Evolutionary conservation across 2,329 filamentous ascomycete genomes (phyloP), one percentile per base, ranked within the genome.

Genomic region (Ceratocystis variospora): DNA sequence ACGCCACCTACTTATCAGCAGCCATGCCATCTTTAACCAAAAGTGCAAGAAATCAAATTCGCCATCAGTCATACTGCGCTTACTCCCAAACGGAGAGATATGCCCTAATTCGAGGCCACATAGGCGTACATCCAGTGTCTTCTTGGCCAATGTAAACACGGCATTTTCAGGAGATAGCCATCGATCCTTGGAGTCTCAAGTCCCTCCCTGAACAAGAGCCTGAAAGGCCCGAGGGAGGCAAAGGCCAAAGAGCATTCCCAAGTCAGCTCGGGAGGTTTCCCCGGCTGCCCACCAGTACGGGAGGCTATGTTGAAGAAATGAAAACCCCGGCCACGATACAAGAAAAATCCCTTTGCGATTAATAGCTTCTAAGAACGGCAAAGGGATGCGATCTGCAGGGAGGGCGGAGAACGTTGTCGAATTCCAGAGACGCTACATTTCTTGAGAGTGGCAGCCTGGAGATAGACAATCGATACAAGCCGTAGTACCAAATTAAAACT

Each of bases 381-480:
- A 31, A 59, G 55, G 55, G 31, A 59, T 33, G 31, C 6, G 55
- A 37, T 59, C 55, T 59, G 8, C 55, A 59, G 55, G 55, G 55
- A 59, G 17, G 19, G 7, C 8, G 17, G 33, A 59, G 55, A 59
- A 59, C 55, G 31, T 28, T 10, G 55, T 59, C 28, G 15, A 37
- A 59, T 59, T 59, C 55, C 55, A 59, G 28, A 25, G 19, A 2
- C 15, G 17, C 3, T 31, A 37, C 6, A 22, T 22, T 37, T 37
- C 5, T 37, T 41, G 3, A 41, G 37, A 12, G 10, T 12, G 12
- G 37, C 10, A 41, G 12, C 3, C 10, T 41, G 10, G 10, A 41
- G 2, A 41, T 1, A 4, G 37, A 12, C 37, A 41, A 41, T 4
- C 37, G 37, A 41, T 41, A 3, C 37, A 41, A 41, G 37, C 37